A percentile compares a stretch with the other conserved stretches of the same genome.
Conservation (phyloP, 257 asterid species). For the Craterostigma plantagineum region DNA sequence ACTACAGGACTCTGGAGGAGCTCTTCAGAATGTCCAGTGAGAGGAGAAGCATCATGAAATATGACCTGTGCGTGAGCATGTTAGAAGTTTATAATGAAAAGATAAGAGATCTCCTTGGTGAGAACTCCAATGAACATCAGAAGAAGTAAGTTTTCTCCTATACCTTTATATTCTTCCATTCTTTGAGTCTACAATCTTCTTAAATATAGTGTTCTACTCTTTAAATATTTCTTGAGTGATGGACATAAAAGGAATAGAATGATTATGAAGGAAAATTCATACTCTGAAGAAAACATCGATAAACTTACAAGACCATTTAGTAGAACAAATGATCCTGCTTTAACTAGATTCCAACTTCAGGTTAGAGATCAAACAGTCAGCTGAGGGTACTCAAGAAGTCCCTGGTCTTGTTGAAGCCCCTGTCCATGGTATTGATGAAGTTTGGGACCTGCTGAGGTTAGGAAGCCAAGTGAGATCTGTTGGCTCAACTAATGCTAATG, state of each 20-base stretch:
- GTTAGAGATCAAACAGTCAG: conserved; percentile 95
- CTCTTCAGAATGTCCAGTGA: conserved; percentile 51
- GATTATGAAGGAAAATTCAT: no score
- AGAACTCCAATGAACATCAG: conserved; percentile 48
- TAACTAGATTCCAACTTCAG: conserved; percentile 22
- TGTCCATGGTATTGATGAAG: conserved; percentile 60
- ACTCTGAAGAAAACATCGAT: no score
- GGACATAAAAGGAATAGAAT: no score
- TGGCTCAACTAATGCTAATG: conserved; percentile 95
- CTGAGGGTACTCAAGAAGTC: conserved; percentile 98
- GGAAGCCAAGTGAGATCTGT: conserved; percentile 95
- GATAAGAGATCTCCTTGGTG: conserved; percentile 81
- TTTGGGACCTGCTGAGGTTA: conserved; percentile 64
- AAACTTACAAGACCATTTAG: background rate
- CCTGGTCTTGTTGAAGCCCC: conserved; percentile 91
- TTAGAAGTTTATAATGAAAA: conserved; percentile 95
- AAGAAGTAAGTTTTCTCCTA: conserved; percentile 51
- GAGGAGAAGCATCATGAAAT: conserved; percentile 49
- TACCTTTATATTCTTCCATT: no score
- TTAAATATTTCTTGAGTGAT: no score
- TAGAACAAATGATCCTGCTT: background rate
- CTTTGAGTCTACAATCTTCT: background rate
- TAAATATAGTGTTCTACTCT: background rate
- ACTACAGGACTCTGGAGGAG: conserved; percentile 75
- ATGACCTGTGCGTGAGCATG: conserved; percentile 84